Base-by-base conservation (phyloP, 495 filamentous ascomycete species). In the Hypomontagnella submonticulosa region DNA sequence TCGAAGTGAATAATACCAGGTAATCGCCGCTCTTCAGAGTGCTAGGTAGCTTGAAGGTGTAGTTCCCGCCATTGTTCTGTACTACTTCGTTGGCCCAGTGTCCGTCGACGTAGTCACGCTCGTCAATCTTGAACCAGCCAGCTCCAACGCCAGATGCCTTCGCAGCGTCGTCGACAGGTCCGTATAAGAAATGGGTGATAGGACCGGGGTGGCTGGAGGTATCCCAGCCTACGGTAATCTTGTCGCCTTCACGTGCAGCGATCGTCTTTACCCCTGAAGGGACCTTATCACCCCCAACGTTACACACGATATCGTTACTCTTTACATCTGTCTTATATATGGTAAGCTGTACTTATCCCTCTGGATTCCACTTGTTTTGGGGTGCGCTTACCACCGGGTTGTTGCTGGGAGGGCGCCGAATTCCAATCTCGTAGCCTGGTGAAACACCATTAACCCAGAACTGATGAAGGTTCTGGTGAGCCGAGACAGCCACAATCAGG, bases 381-480 rank as follows among this genome's bases (percentile, higher is more conserved):
- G 19, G 1, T 16, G 11, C 8, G 57, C 44, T 36, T 63, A 69
- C 62, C 20, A 75, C 73, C 4, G 75, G 75, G 43, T 55, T 76
- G 63, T 77, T 77, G 34, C 68, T 72, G 5, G 75, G 75, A n/a
- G 75, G 62, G 27, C 72, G 73, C 16, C 75, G 71, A 44, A 77
- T 78, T 9, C 72, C 75, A 37, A 70, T 69, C 65, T 77, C 66
- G 38, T 76, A 76, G 10, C 73, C 74, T n/a, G 74, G 73, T 40
- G 62, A 70, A 34, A 65, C 71, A 50, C 63, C 75, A 27, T 77
- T 77, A 10, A 77, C 71, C 74, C 71, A 76, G 50, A 77, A 73
- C 52, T 77, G 75, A 32, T 77, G 74, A 18, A 77, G 71, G 53
- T 75, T 77, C 55, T 77, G 75, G 48, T 77, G 74, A 32, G 75